These are phyloP conservation scores for Clavispora asparagi DNA, from an alignment of 805 yeast genomes.

Conservation along the genomic window DNA sequence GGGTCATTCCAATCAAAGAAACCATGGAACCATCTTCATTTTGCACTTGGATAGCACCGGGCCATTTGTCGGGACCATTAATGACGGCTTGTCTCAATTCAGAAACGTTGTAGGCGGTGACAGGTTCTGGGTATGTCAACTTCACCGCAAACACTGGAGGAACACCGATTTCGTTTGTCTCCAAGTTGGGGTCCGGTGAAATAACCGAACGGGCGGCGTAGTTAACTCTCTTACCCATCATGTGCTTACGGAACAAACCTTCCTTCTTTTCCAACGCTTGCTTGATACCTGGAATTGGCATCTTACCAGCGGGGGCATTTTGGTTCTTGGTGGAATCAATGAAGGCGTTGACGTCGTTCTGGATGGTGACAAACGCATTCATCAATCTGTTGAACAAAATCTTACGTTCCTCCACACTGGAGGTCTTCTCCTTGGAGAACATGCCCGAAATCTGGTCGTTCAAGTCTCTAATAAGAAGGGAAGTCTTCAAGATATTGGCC, in stretches of 20 bases:
- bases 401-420: constrained; percentile 65
- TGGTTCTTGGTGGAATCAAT: constrained; percentile 89
- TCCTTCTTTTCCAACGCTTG: constrained; percentile 98
- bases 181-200: constrained; percentile 97
- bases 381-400: constrained; percentile 80
- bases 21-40: constrained; percentile 88
- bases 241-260: constrained; percentile 95
- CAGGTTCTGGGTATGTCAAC: constrained; percentile 97
- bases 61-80: constrained; percentile 98
- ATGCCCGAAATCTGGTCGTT: constrained; percentile 74
- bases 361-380: constrained; percentile 93
- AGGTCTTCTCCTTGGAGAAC: constrained; percentile 41
- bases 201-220: constrained; percentile 98
- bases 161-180: constrained; percentile 96
- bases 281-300: constrained; percentile 91
- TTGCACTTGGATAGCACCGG: constrained; percentile 95
- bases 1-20: constrained; percentile 80
- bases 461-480: constrained; percentile 78
- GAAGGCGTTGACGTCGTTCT: constrained; percentile 90
- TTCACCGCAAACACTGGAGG: constrained; percentile 98
- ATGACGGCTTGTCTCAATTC: constrained; percentile 92
- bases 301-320: constrained; percentile 58
- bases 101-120: constrained; percentile 83
- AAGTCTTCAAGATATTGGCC: constrained; percentile 72
- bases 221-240: constrained; percentile 99